phyloP scores from a whole-genome alignment of 2,329 filamentous ascomycete genomes.

The Emmonsiellopsis sp. region DNA sequence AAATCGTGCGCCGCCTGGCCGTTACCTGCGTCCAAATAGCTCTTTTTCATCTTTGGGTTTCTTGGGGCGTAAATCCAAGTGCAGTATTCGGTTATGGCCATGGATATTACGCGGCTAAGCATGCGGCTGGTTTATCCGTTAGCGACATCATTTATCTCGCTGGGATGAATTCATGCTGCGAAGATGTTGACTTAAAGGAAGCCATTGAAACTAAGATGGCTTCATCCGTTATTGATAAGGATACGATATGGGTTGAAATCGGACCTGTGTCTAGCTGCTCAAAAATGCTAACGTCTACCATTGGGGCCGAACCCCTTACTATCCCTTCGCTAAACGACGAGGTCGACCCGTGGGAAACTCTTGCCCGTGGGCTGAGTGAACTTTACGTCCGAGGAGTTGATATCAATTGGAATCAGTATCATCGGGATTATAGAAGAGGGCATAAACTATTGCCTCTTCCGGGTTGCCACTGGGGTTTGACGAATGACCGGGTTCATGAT shows the following conservation, averaged over 20 bases:
- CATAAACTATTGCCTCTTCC: slow-evolving; percentile 57
- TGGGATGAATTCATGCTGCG: slow-evolving; percentile 55
- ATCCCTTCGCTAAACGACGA: slow-evolving; percentile 54
- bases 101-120: slow-evolving; percentile 32
- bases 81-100: slow-evolving; percentile 26
- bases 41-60: slow-evolving; percentile 24
- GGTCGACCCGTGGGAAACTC: slow-evolving; percentile 56
- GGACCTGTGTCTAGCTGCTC: slow-evolving; percentile 65
- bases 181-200: slow-evolving; percentile 60
- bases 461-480: slow-evolving; percentile 59
- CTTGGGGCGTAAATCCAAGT: slow-evolving; percentile 20
- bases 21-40: slow-evolving; percentile 35
- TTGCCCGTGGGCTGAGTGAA: slow-evolving; percentile 48
- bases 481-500: slow-evolving; percentile 56
- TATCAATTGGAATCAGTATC: slow-evolving; percentile 64
- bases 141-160: slow-evolving; percentile 53
- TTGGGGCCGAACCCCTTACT: slow-evolving; percentile 46
- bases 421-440: slow-evolving; percentile 50
- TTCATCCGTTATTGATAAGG: slow-evolving; percentile 52
- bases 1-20: slow-evolving; percentile 31
- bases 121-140: slow-evolving; percentile 25
- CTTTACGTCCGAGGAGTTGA: slow-evolving; percentile 55
- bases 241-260: slow-evolving; percentile 63
- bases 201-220: slow-evolving; percentile 53
- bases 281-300: slow-evolving; percentile 58